Percentiles rank a stretch among this genome's conserved stretches.
Evolutionary conservation across 768 basidiomycete species (phyloP).

Genomic region (Trametes cinnabarina): DNA sequence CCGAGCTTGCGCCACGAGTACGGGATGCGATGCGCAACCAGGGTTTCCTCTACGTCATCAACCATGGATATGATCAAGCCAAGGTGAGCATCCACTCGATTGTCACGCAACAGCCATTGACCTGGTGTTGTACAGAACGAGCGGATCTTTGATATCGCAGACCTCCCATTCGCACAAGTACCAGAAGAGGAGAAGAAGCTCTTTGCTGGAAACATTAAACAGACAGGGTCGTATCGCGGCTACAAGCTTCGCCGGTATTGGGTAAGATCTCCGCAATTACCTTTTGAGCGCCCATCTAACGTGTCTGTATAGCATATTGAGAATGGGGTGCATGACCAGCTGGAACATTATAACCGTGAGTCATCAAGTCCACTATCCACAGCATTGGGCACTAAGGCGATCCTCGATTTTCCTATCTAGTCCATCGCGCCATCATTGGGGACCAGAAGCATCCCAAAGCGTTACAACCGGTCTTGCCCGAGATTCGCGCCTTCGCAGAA

Average conservation of each 20-base stretch:
- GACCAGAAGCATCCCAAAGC: conserved; percentile 46
- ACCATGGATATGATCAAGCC: conserved; percentile 29
- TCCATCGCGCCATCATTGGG: conserved; percentile 48
- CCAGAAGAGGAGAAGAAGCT: conserved; percentile 33
- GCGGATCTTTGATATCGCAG: conserved; percentile 37
- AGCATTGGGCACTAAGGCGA: no score
- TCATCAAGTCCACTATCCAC: not conserved
- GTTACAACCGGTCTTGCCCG: conserved; percentile 49
- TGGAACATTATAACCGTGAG: conserved; percentile 62
- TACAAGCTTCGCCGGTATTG: conserved; percentile 56
- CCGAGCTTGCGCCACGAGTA: conserved; percentile 24
- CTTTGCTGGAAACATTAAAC: conserved; percentile 34
- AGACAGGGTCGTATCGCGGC: conserved; percentile 50
- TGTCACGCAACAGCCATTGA: no score
- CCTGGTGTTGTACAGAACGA: no score
- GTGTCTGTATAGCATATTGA: conserved; percentile 48
- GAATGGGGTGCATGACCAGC: conserved; percentile 56
- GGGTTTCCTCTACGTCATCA: conserved; percentile 35
- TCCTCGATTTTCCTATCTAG: conserved; percentile 29
- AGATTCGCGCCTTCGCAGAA: conserved; percentile 48
- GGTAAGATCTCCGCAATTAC: conserved; percentile 33
- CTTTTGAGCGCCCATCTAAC: not conserved
- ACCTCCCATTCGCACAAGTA: conserved; percentile 35
- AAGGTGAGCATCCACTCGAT: conserved; percentile 23
- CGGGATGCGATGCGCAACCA: conserved; percentile 29